Evolutionary conservation across 495 filamentous ascomycete species (phyloP).

Genomic region (Aspergillus sparsus): DNA sequence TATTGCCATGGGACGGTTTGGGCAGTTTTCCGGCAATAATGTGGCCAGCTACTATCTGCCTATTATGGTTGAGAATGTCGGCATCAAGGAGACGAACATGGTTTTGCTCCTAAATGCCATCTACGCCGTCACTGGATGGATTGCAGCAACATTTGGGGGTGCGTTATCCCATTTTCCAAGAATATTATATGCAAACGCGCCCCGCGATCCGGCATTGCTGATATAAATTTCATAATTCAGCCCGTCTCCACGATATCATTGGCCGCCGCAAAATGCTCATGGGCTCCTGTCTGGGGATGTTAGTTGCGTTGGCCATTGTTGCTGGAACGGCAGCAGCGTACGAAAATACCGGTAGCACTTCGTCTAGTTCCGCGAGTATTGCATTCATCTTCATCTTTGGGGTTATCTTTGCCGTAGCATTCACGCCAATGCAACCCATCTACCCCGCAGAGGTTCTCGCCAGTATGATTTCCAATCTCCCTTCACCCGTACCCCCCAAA

Average conservation of each 20-base stretch:
- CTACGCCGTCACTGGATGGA: slow-evolving; percentile 3
- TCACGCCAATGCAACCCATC: slow-evolving; percentile 7
- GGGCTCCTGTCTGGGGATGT: slow-evolving; percentile 5
- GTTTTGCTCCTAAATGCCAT: slow-evolving; percentile 3
- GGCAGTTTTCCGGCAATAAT: slow-evolving; percentile 1
- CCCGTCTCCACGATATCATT: slow-evolving; percentile 1
- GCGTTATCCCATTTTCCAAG: too few relatives aligned
- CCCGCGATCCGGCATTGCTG: too few relatives aligned
- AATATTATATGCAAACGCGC: too few relatives aligned
- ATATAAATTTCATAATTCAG: background rate
- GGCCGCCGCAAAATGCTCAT: slow-evolving; percentile 8
- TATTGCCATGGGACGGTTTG: background rate
- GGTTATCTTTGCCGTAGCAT: background rate
- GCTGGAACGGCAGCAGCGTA: slow-evolving; percentile 1
- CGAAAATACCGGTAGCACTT: background rate
- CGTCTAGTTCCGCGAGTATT: slow-evolving; percentile 1
- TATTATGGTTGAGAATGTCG: slow-evolving; percentile 4
- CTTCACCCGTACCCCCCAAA: background rate
- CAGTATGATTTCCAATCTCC: background rate
- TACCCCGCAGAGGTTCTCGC: slow-evolving; percentile 2
- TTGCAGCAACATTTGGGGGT: slow-evolving; percentile 2
- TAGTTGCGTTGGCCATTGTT: background rate
- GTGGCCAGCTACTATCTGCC: slow-evolving; percentile 6
- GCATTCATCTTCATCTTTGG: slow-evolving; percentile 8
- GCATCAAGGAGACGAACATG: slow-evolving; percentile 3